phyloP scores from a whole-genome alignment of 306 rosid species.

The Cucumis melo region DNA sequence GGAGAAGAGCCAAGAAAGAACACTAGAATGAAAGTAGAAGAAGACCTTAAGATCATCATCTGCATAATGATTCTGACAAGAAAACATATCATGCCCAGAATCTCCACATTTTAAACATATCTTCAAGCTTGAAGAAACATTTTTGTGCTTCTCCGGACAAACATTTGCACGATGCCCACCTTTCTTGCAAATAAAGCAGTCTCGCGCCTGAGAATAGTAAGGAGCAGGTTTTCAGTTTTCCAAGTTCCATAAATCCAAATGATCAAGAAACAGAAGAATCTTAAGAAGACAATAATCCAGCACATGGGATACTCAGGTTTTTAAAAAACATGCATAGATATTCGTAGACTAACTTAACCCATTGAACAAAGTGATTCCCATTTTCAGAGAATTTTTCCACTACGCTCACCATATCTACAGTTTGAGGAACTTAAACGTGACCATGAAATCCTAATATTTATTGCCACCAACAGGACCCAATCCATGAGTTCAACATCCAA shows the following conservation, averaged over 20 bases:
- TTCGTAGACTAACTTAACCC: not conserved
- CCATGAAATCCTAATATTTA: not conserved
- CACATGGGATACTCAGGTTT: not conserved
- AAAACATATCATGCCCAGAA: conserved; percentile 82
- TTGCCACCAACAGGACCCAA: not conserved
- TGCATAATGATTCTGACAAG: conserved; percentile 47
- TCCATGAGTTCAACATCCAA: not conserved
- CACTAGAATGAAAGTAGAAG: not conserved
- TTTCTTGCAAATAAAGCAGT: conserved; percentile 67
- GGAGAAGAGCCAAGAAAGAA: conserved; percentile 3
- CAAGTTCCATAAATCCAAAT: not conserved
- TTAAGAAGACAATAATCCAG: not conserved
- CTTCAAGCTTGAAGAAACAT: conserved; percentile 15
- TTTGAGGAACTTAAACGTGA: not conserved
- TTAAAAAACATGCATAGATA: not conserved
- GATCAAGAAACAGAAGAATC: not conserved
- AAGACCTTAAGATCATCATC: conserved; percentile 68
- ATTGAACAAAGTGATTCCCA: not conserved
- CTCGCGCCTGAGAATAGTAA: conserved; percentile 34
- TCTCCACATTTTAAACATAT: conserved; percentile 77
- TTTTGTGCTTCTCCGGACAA: conserved; percentile 61
- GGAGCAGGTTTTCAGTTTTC: not conserved
- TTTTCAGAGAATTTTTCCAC: not conserved
- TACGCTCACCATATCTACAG: not conserved
- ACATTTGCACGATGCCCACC: conserved; percentile 73